phyloP scores from a whole-genome alignment of 257 asterid species.

The Marsdenia floribunda region DNA sequence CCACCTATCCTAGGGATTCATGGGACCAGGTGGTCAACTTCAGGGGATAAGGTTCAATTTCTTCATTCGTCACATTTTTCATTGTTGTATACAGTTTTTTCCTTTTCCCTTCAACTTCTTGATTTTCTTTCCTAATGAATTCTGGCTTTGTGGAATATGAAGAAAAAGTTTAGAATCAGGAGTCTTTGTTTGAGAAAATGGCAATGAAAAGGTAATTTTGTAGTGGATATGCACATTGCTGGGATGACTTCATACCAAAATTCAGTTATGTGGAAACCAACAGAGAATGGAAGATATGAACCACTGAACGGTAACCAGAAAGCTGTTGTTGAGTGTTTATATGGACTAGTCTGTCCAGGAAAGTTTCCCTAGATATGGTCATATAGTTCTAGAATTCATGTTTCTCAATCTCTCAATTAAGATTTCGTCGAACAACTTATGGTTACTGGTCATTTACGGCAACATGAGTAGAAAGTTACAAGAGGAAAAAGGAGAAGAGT shows the following conservation, averaged over 20 bases:
- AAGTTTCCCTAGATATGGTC: neutral
- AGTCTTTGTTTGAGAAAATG: neutral
- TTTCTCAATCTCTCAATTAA: neutral
- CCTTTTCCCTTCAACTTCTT: neutral
- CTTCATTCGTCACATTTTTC: slow-evolving; percentile 6
- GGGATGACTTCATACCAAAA: neutral
- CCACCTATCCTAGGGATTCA: slow-evolving; percentile 83
- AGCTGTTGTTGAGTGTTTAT: no score
- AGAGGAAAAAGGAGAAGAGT: neutral
- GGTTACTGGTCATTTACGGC: neutral
- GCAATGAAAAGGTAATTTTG: neutral
- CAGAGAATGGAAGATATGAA: no score
- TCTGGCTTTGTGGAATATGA: neutral
- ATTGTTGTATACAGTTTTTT: neutral
- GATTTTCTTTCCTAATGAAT: neutral
- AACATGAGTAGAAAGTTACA: no score
- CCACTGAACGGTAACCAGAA: no score
- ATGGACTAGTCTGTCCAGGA: neutral
- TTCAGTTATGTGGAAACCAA: neutral
- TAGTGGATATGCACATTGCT: neutral
- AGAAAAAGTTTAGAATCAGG: neutral
- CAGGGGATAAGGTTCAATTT: slow-evolving; percentile 81
- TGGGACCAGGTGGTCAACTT: slow-evolving; percentile 83
- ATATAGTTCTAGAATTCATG: no score
- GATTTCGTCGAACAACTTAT: neutral